phyloP scores from a whole-genome alignment of 768 basidiomycete species.

The Leucocoprinus sp. region DNA sequence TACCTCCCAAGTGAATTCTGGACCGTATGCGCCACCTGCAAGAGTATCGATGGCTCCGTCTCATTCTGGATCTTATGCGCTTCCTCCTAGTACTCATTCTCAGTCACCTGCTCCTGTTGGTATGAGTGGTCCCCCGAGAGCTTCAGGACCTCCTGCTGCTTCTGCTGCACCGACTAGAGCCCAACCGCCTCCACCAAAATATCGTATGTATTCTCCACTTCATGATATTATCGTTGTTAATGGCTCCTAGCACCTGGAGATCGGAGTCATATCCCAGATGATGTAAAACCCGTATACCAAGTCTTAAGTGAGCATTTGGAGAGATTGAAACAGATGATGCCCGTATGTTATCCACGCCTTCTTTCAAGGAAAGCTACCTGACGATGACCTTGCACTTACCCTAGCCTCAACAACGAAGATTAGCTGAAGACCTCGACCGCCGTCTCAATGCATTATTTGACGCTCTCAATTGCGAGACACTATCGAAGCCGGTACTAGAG shows the following conservation, averaged over 20 bases:
- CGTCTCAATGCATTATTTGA: conserved; percentile 84
- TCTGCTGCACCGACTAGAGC: conserved; percentile 14
- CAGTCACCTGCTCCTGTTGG: conserved; percentile 17
- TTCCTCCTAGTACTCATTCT: conserved; percentile 31
- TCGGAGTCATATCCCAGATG: conserved; percentile 81
- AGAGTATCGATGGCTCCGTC: conserved; percentile 13
- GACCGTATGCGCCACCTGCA: conserved; percentile 22
- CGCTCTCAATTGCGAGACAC: conserved; percentile 81
- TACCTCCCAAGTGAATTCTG: conserved; percentile 21
- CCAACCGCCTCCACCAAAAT: conserved; percentile 29
- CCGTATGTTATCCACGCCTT: conserved; percentile 42
- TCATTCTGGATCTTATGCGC: conserved; percentile 32
- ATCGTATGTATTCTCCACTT: conserved; percentile 29
- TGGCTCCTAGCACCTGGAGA: conserved; percentile 71
- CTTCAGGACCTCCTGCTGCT: conserved; percentile 21
- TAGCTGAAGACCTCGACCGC: conserved; percentile 82
- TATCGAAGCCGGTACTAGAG: conserved; percentile 63
- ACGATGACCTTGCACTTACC: no score
- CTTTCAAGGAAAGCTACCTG: conserved; percentile 4
- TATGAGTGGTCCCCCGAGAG: conserved; percentile 19
- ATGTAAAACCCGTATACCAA: conserved; percentile 54
- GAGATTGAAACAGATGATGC: conserved; percentile 62
- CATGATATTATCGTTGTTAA: background rate
- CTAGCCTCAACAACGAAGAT: conserved; percentile 78
- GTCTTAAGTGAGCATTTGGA: conserved; percentile 57